Conservation (phyloP, 108 stramenopile species). For the Skeletonema costatum region DNA sequence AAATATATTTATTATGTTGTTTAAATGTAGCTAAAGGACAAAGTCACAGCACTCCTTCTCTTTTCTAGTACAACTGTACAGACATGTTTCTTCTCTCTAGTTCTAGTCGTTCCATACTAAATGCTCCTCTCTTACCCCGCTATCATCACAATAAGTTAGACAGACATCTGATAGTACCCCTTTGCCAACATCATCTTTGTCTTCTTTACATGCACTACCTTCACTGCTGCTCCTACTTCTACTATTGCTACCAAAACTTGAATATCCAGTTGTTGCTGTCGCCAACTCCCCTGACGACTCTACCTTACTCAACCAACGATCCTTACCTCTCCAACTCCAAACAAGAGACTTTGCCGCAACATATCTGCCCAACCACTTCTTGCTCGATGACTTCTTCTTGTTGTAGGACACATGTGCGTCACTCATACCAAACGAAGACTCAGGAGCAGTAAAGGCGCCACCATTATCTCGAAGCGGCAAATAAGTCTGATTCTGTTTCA, state of each 20-base stretch:
- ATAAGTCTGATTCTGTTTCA: neutral
- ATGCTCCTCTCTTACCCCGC: neutral
- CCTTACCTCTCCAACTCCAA: neutral
- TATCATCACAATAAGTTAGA: neutral
- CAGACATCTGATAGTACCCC: neutral
- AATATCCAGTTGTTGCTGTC: too few species aligned
- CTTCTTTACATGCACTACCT: neutral
- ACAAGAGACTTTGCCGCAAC: neutral
- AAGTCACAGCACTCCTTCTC: too few species aligned
- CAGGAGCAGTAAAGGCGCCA: neutral
- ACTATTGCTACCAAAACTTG: neutral
- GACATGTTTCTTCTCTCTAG: neutral
- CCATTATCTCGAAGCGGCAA: neutral
- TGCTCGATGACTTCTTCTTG: neutral
- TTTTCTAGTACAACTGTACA: too few species aligned
- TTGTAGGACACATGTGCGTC: neutral
- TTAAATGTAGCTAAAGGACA: too few species aligned
- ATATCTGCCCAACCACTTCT: neutral
- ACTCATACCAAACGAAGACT: neutral
- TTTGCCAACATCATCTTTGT: neutral
- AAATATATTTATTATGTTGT: too few species aligned
- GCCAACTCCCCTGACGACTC: too few species aligned
- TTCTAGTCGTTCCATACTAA: neutral
- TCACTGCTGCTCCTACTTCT: neutral
- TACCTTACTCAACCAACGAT: neutral